These are phyloP conservation scores for Fusarium piperis DNA, from an alignment of 2,329 filamentous ascomycete species.

Conservation along the genomic window DNA sequence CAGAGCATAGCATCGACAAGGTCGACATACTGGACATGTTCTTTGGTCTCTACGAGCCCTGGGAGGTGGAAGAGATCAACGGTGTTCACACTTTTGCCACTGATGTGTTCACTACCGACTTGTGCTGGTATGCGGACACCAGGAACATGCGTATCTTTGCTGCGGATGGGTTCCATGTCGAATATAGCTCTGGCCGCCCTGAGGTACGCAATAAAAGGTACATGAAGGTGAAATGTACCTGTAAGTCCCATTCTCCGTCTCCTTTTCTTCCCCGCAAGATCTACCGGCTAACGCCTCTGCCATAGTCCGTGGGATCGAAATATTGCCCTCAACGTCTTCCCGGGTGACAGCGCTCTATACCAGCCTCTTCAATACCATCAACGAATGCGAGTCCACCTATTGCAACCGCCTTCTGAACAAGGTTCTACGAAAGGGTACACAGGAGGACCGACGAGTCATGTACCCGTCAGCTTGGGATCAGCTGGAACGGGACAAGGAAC, in stretches of 20 bases:
- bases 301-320: background rate
- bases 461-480: background rate
- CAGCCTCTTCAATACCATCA: background rate
- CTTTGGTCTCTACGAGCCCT: background rate
- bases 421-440: background rate
- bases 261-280: background rate
- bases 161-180: background rate
- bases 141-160: background rate
- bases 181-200: too few species aligned
- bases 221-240: background rate
- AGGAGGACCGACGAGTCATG: background rate
- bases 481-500: background rate
- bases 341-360: background rate
- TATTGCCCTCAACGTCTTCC: background rate
- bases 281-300: background rate
- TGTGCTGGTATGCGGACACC: background rate
- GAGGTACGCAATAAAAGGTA: too few species aligned
- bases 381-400: background rate
- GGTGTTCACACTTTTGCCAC: background rate
- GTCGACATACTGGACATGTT: background rate
- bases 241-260: background rate
- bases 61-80: background rate
- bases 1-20: background rate
- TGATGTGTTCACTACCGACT: background rate
- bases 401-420: background rate